These are phyloP conservation scores for Saraca asoca DNA, from an alignment of 331 rosid species.

Conservation along the genomic window DNA sequence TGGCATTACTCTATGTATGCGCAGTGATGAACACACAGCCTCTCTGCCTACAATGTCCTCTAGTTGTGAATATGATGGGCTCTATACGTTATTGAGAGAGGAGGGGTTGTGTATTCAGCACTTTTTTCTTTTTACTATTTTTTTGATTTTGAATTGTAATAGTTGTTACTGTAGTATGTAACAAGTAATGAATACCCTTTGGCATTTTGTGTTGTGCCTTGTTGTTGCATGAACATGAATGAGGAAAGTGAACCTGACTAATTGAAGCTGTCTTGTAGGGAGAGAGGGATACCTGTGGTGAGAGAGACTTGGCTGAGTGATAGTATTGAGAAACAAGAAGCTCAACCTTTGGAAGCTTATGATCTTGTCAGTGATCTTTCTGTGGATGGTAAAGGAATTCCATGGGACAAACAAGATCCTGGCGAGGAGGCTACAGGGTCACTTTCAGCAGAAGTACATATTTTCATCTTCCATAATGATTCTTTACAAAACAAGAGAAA, in stretches of 20 bases:
- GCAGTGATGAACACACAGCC: too few species aligned
- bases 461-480: background rate
- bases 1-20: too few species aligned
- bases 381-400: constrained; percentile 68
- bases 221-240: background rate
- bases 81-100: too few species aligned
- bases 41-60: too few species aligned
- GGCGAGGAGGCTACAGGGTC: constrained; percentile 76
- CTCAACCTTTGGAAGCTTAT: constrained; percentile 78
- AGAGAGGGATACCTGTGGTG: constrained; percentile 63
- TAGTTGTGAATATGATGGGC: too few species aligned
- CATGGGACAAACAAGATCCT: constrained; percentile 85
- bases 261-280: constrained; percentile 49
- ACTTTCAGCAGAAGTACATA: constrained; percentile 61
- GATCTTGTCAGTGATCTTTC: constrained; percentile 75
- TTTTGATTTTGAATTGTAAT: too few species aligned
- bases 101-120: too few species aligned
- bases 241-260: background rate
- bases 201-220: too few species aligned
- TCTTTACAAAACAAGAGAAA: background rate
- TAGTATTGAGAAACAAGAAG: constrained; percentile 76
- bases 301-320: constrained; percentile 74
- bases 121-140: too few species aligned
- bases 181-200: too few species aligned
- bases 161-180: too few species aligned